These are phyloP conservation scores for Cladorrhinum sp. DNA, from an alignment of 2,329 filamentous ascomycete genomes.

Conservation along the genomic window DNA sequence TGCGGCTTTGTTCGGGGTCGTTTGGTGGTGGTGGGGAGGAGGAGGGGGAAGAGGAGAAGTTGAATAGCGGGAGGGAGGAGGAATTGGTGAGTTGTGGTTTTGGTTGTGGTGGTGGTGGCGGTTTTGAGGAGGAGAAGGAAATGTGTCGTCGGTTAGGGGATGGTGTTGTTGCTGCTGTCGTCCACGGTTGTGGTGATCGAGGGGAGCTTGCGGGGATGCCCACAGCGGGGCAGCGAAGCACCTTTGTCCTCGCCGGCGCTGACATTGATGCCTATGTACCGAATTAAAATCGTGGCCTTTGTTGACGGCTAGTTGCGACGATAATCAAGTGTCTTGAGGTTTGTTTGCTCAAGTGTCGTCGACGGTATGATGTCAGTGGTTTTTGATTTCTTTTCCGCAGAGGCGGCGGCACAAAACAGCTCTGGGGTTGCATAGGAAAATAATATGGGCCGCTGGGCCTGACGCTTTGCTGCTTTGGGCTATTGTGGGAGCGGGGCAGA, in stretches of 20 bases:
- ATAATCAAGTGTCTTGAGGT: not conserved
- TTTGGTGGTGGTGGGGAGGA: constrained; percentile 26
- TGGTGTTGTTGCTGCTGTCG: not conserved
- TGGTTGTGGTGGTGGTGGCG: constrained; percentile 4
- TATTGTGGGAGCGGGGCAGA: not conserved
- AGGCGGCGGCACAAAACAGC: not conserved
- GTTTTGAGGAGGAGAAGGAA: not conserved
- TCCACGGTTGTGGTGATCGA: constrained; percentile 1
- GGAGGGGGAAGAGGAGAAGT: constrained; percentile 22
- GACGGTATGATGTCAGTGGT: constrained; percentile 23
- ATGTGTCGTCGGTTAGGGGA: not conserved
- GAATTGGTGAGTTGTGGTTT: not conserved
- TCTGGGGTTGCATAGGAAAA: not conserved
- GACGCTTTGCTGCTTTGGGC: not conserved
- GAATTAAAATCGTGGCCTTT: not conserved
- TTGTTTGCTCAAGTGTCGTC: not conserved
- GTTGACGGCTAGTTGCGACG: not conserved
- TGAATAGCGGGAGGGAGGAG: constrained; percentile 14
- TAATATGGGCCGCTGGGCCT: not conserved
- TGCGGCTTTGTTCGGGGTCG: constrained; percentile 50
- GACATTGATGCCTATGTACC: constrained; percentile 15
- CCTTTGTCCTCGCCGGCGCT: constrained; percentile 17
- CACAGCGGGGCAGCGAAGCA: constrained; percentile 7
- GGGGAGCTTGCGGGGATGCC: not conserved
- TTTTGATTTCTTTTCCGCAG: not conserved